Conservation (phyloP, 129 eudicot genomes). For the Helianthus annuus region HanXRQr2.0-SUNRISE NC_035441.2:102439487-102439986, state of each 20-base stretch:
- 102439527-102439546: constrained; percentile 23
- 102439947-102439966: no score
- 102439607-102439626: constrained; percentile 33
- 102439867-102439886: constrained; percentile 35
- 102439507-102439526: constrained; percentile 67
- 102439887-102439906: constrained; percentile 3
- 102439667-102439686: constrained; percentile 93
- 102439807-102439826: constrained; percentile 11
- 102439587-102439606: constrained; percentile 37
- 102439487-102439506: constrained; percentile 71
- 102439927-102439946: not conserved
- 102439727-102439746: constrained; percentile 11
- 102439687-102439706: constrained; percentile 55
- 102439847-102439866: constrained; percentile 25
- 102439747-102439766: constrained; percentile 18
- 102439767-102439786: constrained; percentile 17
- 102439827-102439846: constrained; percentile 29
- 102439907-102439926: not conserved
- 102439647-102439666: constrained; percentile 79
- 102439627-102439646: constrained; percentile 23
- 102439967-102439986: no score
- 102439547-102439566: constrained; percentile 83
- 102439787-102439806: constrained; percentile 15
- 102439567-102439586: constrained; percentile 69
- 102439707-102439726: constrained; percentile 30